A percentile compares a stretch with the other conserved stretches of the same genome.
These are phyloP conservation scores for Populus hybrid DNA, from an alignment of 441 rosid genomes.

Conservation along the genomic window DNA sequence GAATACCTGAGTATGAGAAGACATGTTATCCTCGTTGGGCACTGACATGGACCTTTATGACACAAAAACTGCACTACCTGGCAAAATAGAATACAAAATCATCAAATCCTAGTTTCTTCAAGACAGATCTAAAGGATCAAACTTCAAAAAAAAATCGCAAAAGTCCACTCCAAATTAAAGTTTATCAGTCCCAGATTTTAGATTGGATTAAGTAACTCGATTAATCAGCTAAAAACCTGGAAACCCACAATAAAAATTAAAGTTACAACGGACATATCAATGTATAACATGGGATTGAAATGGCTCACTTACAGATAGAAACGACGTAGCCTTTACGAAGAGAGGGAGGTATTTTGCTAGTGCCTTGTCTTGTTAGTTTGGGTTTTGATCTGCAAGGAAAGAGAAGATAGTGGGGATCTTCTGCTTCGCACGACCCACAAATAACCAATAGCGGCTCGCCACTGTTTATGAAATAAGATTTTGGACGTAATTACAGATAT, in stretches of 20 bases:
- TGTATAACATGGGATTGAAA: not conserved
- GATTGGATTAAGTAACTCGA: not conserved
- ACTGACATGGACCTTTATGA: constrained; percentile 31
- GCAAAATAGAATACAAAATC: not conserved
- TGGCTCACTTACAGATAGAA: not conserved
- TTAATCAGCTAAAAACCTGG: not conserved
- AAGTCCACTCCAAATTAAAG: not conserved
- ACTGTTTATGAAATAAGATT: not conserved
- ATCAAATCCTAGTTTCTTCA: not conserved
- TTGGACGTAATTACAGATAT: not conserved
- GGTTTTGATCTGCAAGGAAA: not conserved
- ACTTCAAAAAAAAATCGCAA: not conserved
- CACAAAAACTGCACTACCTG: not conserved
- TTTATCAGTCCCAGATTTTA: not conserved
- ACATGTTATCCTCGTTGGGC: constrained; percentile 40
- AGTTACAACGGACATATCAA: not conserved
- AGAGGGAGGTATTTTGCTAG: not conserved
- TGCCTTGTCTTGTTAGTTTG: not conserved
- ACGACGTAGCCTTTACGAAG: not conserved
- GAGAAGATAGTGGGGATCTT: not conserved
- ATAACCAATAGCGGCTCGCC: not conserved
- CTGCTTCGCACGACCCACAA: not conserved
- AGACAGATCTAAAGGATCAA: not conserved
- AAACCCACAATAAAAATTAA: not conserved
- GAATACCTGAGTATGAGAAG: constrained; percentile 39